Evolutionary conservation across 352 stramenopile species (phyloP), one percentile per base, ranked within the genome.

Genomic region (Thraustotheca clavata): DNA sequence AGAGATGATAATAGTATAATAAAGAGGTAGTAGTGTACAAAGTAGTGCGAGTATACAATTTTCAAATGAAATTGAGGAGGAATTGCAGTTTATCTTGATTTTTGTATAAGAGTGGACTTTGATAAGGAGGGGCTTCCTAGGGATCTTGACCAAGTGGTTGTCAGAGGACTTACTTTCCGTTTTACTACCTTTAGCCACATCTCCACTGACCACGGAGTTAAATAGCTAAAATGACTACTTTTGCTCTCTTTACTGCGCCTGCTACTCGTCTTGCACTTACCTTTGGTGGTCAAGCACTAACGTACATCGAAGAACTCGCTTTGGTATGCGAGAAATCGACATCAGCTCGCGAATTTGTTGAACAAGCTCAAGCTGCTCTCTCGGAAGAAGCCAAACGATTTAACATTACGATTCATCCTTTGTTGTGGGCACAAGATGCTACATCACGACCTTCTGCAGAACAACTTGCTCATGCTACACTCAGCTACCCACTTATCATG

Each of bases 401-500:
- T 27, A 43, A 55, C 27, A 41, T 71, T 3, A 68, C 68, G 18
- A 60, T 52, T 32, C 39, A 67, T 7, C 48, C 43, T n/a, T 69
- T 65, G 31, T 54, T 65, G 36, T 65, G 57, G 57, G 47, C 57
- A 4, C 36, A 55, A 32, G 57, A 65, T 34, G 26, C 27, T 40
- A 32, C 35, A 3, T 38, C 57, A 18, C 57, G 46, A 16, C 68
- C 67, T 20, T 43, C 69, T 16, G 66, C 52, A 49, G 36, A 54
- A 4, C 70, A 70, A 60, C 59, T 83, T 11, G 55, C 49, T 41
- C 69, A 73, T 24, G 80, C 86, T 14, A 75, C 76, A 60, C 83
- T 85, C 52, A 94, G 83, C 66, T 94, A 91, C 73, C 73, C 86
- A 59, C 62, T 95, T 36, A 81, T 93, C 50, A 71, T 77, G 26